phyloP scores from a whole-genome alignment of 176 grass and related monocot species.

The Metroxylon sagu region DNA sequence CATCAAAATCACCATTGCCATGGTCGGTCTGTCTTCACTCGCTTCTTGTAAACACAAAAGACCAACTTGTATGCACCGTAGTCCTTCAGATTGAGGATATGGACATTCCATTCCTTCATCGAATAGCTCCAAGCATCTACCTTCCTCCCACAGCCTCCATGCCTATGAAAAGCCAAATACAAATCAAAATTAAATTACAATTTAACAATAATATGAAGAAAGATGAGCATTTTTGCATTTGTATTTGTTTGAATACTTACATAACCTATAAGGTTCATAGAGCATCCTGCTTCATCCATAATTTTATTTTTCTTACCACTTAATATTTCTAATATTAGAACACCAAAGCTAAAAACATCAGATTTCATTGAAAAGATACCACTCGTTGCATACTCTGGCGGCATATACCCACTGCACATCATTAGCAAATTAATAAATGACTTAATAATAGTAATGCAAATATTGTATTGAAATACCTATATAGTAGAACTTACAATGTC shows the following conservation, averaged over 20 bases:
- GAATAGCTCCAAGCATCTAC: background rate
- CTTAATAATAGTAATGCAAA: background rate
- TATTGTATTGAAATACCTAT: background rate
- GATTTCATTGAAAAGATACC: constrained; percentile 2
- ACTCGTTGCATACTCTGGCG: background rate
- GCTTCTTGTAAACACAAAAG: constrained; percentile 3
- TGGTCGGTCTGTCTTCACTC: background rate
- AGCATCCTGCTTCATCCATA: background rate
- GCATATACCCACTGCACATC: background rate
- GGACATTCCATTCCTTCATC: background rate
- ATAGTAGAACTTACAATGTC: constrained; percentile 47
- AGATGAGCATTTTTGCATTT: background rate
- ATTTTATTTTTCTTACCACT: background rate
- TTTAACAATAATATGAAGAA: background rate
- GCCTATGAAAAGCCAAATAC: background rate
- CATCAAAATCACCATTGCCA: background rate
- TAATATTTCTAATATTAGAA: background rate
- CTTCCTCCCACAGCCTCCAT: background rate
- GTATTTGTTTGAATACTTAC: background rate
- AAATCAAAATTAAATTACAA: background rate
- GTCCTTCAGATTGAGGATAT: background rate
- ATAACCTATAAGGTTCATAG: background rate
- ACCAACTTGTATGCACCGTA: background rate
- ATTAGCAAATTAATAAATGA: too few species aligned
- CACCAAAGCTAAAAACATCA: background rate